Base-by-base conservation (phyloP, 306 rosid species). In the Coriaria nepalensis region DNA sequence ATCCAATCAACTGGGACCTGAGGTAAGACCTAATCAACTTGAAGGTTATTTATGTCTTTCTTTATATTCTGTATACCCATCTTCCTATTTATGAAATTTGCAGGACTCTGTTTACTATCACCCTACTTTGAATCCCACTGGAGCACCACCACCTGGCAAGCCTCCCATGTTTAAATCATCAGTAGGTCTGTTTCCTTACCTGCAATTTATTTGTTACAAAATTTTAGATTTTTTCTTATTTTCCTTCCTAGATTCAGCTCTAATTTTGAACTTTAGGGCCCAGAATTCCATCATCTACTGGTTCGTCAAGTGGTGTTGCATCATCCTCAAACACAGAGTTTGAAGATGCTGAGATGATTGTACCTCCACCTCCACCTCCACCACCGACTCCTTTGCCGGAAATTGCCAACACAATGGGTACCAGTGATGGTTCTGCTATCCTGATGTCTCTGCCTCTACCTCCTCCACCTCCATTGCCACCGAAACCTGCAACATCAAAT, bases 111-210 rank as follows among this genome's bases (percentile, higher is more conserved):
- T 59, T 33, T 59, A 59, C 34, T 37, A 59, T 45, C 96, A 92
- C 59, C 94, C 98, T 50, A 77, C 87, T 8, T 62, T 92, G 65
- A 92, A 92, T 58, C 98, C 98, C 50, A 85, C 96, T 10, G 98
- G 98, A 33, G 98, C 98, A 61, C 98, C 98, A 32, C 98, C 98
- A 11, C 98, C 98, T 32, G 98, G 98, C 65, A 92, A 92, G 73
- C 94, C 98, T 51, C 98, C 96, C 37, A 85, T 92, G 96, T 92
- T 71, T 73, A 80, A 82, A 65, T 92, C 98, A 9, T 77, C 96
- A 13, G 76, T 92, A 52, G 98, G 98, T 79, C 10, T 42, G 76
- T 61, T 53, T 46, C 56, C 20, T 64, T 66, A 45, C 42, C 36
- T 55, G 54, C 49, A 14, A 50, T 68, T 40, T 13, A 33, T 13